Conservation (phyloP, 805 yeast genomes). For the Lipomyces sp. region DNA sequence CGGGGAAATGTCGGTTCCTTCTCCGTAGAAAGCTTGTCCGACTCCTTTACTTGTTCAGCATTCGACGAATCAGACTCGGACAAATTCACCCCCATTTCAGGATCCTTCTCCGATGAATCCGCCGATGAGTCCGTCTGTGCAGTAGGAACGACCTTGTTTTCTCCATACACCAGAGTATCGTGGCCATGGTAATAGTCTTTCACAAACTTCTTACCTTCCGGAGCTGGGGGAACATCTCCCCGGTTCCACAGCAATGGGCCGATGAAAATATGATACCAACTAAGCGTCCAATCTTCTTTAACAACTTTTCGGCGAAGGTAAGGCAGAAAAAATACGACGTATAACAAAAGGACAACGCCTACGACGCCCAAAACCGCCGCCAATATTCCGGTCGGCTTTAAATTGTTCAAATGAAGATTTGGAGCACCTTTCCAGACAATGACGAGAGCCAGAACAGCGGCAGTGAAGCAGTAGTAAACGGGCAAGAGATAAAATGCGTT, state of each 20-base stretch:
- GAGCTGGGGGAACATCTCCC: conserved; percentile 63
- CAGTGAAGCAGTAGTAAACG: conserved; percentile 55
- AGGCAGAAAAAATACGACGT: conserved; percentile 57
- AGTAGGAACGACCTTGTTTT: conserved; percentile 10
- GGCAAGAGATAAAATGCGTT: conserved; percentile 61
- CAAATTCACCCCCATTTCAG: conserved; percentile 31
- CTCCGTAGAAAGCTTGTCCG: neutral
- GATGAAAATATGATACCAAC: conserved; percentile 50
- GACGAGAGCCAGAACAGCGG: conserved; percentile 66
- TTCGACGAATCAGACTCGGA: conserved; percentile 10
- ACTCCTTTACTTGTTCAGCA: neutral
- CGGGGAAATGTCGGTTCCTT: conserved; percentile 6
- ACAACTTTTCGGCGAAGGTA: conserved; percentile 58
- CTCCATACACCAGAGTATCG: conserved; percentile 36
- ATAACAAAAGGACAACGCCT: conserved; percentile 51
- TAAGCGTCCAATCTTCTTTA: conserved; percentile 63
- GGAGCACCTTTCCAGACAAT: conserved; percentile 83
- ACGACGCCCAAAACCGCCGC: conserved; percentile 67
- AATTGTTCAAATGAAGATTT: conserved; percentile 52
- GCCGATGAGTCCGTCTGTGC: conserved; percentile 9
- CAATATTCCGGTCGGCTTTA: conserved; percentile 51
- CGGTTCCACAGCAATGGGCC: conserved; percentile 63
- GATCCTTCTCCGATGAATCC: too few relatives aligned
- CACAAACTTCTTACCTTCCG: conserved; percentile 53
- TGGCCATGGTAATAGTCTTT: conserved; percentile 63